A percentile compares a stretch with the other conserved stretches of the same genome.
Evolutionary conservation across 805 yeast genomes (phyloP).

Genomic region (Cyberlindnera petersonii): DNA sequence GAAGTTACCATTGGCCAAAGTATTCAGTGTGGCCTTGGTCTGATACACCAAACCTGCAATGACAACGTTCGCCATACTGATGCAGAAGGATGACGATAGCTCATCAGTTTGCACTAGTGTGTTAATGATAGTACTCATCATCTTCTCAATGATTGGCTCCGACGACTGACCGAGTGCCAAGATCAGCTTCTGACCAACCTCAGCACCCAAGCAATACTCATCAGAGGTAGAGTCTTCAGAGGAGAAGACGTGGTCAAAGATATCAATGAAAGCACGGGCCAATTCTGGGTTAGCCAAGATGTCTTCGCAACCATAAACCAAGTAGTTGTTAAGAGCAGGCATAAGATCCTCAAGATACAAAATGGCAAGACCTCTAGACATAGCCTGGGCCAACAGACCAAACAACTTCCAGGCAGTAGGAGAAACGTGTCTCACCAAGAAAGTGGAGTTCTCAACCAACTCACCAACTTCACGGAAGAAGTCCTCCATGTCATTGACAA

Average conservation of each 20-base stretch:
- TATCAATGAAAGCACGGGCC: slow-evolving; percentile 44
- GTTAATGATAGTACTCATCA: slow-evolving; percentile 40
- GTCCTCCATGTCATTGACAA: slow-evolving; percentile 63
- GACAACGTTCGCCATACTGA: slow-evolving; percentile 55
- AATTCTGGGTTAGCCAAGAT: slow-evolving; percentile 44
- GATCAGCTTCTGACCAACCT: slow-evolving; percentile 60
- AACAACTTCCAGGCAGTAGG: slow-evolving; percentile 75
- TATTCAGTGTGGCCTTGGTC: slow-evolving; percentile 47
- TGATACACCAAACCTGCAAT: slow-evolving; percentile 62
- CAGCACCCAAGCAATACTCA: slow-evolving; percentile 58
- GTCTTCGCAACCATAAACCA: slow-evolving; percentile 55
- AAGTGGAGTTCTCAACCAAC: slow-evolving; percentile 64
- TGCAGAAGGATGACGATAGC: slow-evolving; percentile 34
- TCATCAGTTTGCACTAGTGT: slow-evolving; percentile 31
- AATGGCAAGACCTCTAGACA: slow-evolving; percentile 46
- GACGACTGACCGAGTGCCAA: slow-evolving; percentile 49
- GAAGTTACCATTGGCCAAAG: slow-evolving; percentile 43
- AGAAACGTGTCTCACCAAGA: slow-evolving; percentile 55
- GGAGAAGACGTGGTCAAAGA: slow-evolving; percentile 41
- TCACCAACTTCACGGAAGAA: slow-evolving; percentile 76
- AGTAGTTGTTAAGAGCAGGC: slow-evolving; percentile 69
- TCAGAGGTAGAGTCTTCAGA: slow-evolving; percentile 48
- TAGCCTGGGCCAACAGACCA: slow-evolving; percentile 40
- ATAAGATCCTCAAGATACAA: slow-evolving; percentile 71
- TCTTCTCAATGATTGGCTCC: slow-evolving; percentile 39